phyloP scores from a whole-genome alignment of 495 filamentous ascomycete species.

The Penicillium turbatum region DNA sequence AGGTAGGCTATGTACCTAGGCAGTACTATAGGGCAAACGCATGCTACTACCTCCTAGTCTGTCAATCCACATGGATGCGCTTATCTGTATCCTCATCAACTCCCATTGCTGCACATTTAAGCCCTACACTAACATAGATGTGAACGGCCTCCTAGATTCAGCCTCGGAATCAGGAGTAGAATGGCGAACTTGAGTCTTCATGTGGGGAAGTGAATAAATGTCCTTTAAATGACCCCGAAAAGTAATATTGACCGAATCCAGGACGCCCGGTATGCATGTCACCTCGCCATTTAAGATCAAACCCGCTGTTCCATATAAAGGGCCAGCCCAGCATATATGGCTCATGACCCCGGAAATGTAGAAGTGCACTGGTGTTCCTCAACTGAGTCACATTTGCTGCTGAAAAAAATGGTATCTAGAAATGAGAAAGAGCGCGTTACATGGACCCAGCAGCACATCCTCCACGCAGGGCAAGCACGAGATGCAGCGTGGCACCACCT shows the following conservation, averaged over 20 bases:
- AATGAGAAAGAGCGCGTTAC: slow-evolving; percentile 13
- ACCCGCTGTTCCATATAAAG: neutral
- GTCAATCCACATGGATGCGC: no score
- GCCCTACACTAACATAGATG: no score
- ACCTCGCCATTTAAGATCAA: neutral
- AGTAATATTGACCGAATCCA: neutral
- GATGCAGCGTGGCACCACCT: slow-evolving; percentile 88
- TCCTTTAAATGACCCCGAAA: neutral
- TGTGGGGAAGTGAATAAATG: neutral
- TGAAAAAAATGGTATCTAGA: slow-evolving; percentile 25
- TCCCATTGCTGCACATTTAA: no score
- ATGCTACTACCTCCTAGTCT: no score
- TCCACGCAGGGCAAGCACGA: slow-evolving; percentile 89
- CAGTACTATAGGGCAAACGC: no score
- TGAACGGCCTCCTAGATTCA: no score
- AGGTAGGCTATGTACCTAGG: no score
- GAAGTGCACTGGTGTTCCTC: neutral
- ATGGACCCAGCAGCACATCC: slow-evolving; percentile 38
- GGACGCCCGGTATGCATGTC: slow-evolving; percentile 1
- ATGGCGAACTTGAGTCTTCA: neutral
- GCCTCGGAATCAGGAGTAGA: no score
- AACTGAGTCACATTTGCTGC: slow-evolving; percentile 16
- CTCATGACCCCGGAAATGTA: neutral
- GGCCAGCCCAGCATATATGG: no score
- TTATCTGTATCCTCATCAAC: no score